Evolutionary conservation across 192 early-diverging fungal species (phyloP).

Genomic region (Linnemannia hyalina): DNA sequence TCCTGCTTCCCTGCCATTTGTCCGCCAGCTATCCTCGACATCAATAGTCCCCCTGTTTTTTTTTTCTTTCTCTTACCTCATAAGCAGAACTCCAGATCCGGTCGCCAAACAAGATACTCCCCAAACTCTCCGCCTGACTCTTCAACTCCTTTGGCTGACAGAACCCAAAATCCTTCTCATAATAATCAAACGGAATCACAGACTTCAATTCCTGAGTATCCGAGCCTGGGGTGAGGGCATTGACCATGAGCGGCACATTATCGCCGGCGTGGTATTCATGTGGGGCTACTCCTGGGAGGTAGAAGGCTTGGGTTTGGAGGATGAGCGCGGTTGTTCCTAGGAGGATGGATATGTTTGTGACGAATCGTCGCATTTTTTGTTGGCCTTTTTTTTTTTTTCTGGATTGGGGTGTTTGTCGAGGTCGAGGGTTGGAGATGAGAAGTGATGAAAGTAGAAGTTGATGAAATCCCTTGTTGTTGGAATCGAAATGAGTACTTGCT

Average conservation of each 20-base stretch:
- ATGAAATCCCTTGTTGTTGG: too few species aligned
- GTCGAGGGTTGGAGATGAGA: background rate
- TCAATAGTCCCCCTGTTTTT: too few species aligned
- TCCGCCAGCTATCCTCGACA: too few species aligned
- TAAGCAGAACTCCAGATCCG: constrained; percentile 89
- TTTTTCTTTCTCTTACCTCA: constrained; percentile 69
- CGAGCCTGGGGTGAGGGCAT: constrained; percentile 83
- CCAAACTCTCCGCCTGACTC: constrained; percentile 84
- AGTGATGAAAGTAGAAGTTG: background rate
- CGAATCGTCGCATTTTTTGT: background rate
- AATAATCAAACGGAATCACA: constrained; percentile 90
- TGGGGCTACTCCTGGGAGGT: constrained; percentile 95
- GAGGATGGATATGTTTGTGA: background rate
- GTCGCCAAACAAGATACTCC: constrained; percentile 96
- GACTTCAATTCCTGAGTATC: constrained; percentile 73
- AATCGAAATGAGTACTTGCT: background rate
- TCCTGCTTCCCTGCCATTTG: too few species aligned
- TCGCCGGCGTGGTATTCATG: constrained; percentile 83
- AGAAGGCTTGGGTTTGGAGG: constrained; percentile 71
- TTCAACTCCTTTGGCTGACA: constrained; percentile 75
- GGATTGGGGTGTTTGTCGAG: background rate
- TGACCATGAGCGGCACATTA: constrained; percentile 86
- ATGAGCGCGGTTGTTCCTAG: background rate
- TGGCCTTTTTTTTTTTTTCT: background rate
- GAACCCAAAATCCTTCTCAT: constrained; percentile 88